phyloP scores from a whole-genome alignment of 176 grass and related monocot genomes.

The Lolium rigidum region DNA sequence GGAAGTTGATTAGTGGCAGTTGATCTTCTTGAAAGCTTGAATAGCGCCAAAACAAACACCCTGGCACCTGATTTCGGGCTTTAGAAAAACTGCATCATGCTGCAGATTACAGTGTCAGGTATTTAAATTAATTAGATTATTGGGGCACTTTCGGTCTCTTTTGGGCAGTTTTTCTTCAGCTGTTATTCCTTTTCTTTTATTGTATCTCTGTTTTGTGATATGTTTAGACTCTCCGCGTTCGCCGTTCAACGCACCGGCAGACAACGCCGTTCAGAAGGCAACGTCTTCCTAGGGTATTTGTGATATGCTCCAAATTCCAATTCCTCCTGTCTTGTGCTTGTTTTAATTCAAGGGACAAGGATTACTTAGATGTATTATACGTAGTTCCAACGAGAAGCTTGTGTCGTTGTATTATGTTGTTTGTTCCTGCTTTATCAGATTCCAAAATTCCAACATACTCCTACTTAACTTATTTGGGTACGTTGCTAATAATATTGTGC shows the following conservation, averaged over 20 bases:
- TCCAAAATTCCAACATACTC: neutral
- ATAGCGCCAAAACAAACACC: constrained; percentile 26
- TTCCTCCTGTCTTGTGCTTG: constrained; percentile 34
- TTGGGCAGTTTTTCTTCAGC: constrained; percentile 11
- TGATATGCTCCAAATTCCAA: neutral
- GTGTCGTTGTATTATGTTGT: neutral
- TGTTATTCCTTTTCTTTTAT: neutral
- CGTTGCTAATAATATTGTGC: neutral
- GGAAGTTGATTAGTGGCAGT: neutral
- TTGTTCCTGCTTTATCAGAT: neutral
- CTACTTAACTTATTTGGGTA: neutral
- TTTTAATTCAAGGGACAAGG: constrained; percentile 10
- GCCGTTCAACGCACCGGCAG: neutral
- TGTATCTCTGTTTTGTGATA: constrained; percentile 2
- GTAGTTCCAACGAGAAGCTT: neutral
- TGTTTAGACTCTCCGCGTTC: neutral
- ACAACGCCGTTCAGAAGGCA: constrained; percentile 34
- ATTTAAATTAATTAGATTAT: neutral
- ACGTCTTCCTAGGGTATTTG: neutral
- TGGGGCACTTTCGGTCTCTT: neutral
- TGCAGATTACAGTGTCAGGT: constrained; percentile 27
- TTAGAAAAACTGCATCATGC: constrained; percentile 33
- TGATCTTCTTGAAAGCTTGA: neutral
- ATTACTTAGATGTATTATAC: neutral
- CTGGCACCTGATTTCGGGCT: constrained; percentile 18